Evolutionary conservation across 345 rosid genomes (phyloP).

Genomic region (Sapria himalayana): DNA sequence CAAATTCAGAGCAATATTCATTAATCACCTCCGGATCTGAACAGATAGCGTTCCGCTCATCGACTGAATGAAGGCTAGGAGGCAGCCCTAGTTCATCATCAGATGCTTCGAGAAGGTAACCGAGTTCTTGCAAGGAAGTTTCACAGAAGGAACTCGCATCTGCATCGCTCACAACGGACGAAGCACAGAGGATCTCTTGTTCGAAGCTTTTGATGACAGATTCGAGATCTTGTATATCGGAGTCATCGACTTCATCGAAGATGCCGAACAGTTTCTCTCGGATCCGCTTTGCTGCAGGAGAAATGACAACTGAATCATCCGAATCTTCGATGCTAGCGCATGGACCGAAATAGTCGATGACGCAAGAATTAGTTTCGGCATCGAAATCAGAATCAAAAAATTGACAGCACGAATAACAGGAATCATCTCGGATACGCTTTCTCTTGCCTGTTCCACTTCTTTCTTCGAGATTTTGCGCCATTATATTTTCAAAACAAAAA

Average conservation of each 20-base stretch:
- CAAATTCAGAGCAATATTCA: no score
- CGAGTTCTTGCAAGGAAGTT: conserved; percentile 31
- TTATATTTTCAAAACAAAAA: no score
- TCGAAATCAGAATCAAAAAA: no score
- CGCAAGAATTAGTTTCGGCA: no score
- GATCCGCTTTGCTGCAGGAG: conserved; percentile 33
- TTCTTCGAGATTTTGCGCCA: no score
- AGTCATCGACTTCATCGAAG: conserved; percentile 36
- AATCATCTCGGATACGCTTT: no score
- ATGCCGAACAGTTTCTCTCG: conserved; percentile 36
- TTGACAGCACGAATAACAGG: no score
- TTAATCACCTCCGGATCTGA: no score
- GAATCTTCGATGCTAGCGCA: not conserved
- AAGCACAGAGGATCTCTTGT: conserved; percentile 22
- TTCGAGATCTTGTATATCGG: conserved; percentile 37
- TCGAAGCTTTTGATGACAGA: conserved; percentile 58
- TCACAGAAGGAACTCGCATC: conserved; percentile 9
- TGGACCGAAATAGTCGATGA: not conserved
- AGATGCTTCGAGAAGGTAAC: conserved; percentile 56
- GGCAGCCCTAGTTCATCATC: conserved; percentile 76
- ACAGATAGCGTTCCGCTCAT: conserved; percentile 12
- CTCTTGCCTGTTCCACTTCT: no score
- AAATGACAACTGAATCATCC: conserved; percentile 10
- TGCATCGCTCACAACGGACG: conserved; percentile 3
- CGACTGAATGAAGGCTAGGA: conserved; percentile 18